Base-by-base conservation (phyloP, 257 asterid genomes). In the Forsythia suspensa region DNA sequence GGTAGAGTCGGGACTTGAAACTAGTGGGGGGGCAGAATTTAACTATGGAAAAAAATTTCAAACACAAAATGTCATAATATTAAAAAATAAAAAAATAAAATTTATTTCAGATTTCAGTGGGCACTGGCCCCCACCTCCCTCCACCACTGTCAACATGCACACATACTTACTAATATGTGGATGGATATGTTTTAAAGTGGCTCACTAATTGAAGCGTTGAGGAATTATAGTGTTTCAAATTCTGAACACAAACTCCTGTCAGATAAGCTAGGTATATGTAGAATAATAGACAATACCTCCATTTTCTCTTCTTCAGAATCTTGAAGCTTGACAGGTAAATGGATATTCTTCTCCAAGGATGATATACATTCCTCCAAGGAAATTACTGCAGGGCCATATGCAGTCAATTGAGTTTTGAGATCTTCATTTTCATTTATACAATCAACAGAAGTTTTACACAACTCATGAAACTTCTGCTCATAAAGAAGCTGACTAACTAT, bases 381-480 rank as follows among this genome's bases (percentile, higher is more conserved):
- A 71, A 59, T 71, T 71, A 88, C 80, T 70, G 82, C 89, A 65
- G 84, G 82, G 72, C 73, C 76, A 79, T 61, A 80, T 75, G 91
- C 92, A 40, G 89, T 89, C 79, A 96, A 73, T 79, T 88, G 91
- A 67, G 46, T 84, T 81, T 86, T 83, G 69, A 88, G 90, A 48
- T 70, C 89, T 80, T 89, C 88, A 77, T 88, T 93, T 86, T 87
- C 86, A 80, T 82, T 86, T n/a, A 78, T 63, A 75, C 85, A 82
- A 80, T 81, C 85, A 70, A 82, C 79, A 74, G 84, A 86, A 70
- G 82, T 87, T 82, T 89, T 86, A 41, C 75, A 59, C 72, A 96
- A 92, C 85, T 94, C 97, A 68, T 75, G 84, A 82, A 88, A 82
- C 91, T 88, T 96, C 86, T 89, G 94, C 89, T 92, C 95, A 8